phyloP scores from a whole-genome alignment of 129 eudicot species.

The Lactuca saligna region DNA sequence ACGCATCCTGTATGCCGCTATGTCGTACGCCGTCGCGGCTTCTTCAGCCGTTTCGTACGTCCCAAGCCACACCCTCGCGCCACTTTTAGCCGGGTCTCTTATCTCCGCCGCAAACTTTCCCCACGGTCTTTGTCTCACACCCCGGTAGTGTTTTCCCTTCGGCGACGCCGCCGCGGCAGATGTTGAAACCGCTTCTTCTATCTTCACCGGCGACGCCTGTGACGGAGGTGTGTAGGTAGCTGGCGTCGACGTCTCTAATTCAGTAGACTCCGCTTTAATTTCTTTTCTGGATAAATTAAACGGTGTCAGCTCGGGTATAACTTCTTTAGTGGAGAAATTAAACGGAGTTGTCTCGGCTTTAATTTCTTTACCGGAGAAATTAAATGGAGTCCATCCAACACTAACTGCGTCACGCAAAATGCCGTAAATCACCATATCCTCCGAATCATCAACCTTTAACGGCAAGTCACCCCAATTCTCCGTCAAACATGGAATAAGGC shows the following conservation, averaged over 20 bases:
- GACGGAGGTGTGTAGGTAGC: neutral
- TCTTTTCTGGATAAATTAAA: slow-evolving; percentile 36
- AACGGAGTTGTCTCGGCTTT: slow-evolving; percentile 57
- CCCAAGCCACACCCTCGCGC: slow-evolving; percentile 93
- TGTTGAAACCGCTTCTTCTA: slow-evolving; percentile 26
- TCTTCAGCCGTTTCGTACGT: slow-evolving; percentile 91
- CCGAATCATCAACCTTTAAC: slow-evolving; percentile 69
- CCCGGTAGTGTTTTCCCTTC: slow-evolving; percentile 66
- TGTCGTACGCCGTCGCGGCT: slow-evolving; percentile 81
- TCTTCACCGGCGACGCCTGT: slow-evolving; percentile 23
- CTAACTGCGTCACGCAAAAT: slow-evolving; percentile 71
- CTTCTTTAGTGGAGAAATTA: slow-evolving; percentile 31
- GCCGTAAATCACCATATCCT: slow-evolving; percentile 76
- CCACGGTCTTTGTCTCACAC: slow-evolving; percentile 84
- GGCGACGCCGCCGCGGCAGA: slow-evolving; percentile 31
- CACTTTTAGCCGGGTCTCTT: slow-evolving; percentile 82
- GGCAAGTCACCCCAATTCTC: slow-evolving; percentile 89
- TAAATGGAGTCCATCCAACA: slow-evolving; percentile 81
- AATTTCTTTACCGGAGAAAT: slow-evolving; percentile 32
- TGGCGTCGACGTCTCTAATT: slow-evolving; percentile 31
- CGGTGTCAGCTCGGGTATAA: slow-evolving; percentile 46
- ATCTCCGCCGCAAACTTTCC: slow-evolving; percentile 94
- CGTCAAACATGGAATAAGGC: slow-evolving; percentile 55
- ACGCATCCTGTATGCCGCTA: slow-evolving; percentile 85
- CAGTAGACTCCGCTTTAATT: slow-evolving; percentile 44